Conservation (phyloP, 2,329 filamentous ascomycete genomes). For the Xylariaceae sp. region DNA sequence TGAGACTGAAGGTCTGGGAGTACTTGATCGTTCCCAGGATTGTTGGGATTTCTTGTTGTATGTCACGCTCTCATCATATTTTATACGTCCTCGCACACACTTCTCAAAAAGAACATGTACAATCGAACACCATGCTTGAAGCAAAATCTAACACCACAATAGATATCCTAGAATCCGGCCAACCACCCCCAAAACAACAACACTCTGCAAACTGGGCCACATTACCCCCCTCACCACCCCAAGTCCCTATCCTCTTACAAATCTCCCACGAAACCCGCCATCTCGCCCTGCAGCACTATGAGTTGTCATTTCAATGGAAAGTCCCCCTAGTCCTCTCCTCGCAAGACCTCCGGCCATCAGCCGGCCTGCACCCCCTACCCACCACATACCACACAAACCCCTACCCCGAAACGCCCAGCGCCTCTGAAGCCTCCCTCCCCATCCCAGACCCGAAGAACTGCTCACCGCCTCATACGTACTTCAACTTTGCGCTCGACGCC, state of each 20-base stretch:
- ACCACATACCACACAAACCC: background rate
- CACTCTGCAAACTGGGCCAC: constrained; percentile 15
- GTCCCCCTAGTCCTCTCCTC: constrained; percentile 38
- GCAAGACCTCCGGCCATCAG: constrained; percentile 2
- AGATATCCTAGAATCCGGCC: background rate
- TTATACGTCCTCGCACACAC: background rate
- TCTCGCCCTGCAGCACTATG: constrained; percentile 43
- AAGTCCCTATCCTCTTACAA: constrained; percentile 43
- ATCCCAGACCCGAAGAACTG: constrained; percentile 22
- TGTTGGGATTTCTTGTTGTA: constrained; percentile 42
- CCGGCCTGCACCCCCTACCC: constrained; percentile 7
- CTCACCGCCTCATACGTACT: constrained; percentile 41
- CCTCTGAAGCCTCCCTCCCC: background rate
- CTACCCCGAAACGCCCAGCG: background rate
- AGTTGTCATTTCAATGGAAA: constrained; percentile 46
- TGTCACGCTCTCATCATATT: constrained; percentile 27
- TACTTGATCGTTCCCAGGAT: constrained; percentile 44
- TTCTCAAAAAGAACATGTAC: background rate
- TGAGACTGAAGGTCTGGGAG: constrained; percentile 49
- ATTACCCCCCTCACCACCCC: constrained; percentile 21
- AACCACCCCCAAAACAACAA: constrained; percentile 3
- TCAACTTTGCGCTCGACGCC: constrained; percentile 48
- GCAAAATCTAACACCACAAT: background rate
- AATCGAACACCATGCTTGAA: background rate
- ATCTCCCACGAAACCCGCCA: constrained; percentile 43